These are phyloP conservation scores for Logfia minima DNA, from an alignment of 129 eudicot species.

Conservation along the genomic window DNA sequence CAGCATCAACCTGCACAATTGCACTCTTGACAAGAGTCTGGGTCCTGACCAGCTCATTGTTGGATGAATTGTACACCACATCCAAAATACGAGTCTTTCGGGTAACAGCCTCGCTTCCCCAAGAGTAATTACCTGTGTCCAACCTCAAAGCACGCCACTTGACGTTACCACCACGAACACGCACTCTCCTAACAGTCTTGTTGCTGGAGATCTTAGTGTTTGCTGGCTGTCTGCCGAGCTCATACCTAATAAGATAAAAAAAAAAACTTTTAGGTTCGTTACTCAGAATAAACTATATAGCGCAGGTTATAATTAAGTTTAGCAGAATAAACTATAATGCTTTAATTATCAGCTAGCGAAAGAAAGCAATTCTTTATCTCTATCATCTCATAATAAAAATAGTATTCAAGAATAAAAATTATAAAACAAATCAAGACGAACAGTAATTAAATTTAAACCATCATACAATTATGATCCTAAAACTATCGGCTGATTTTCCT, in stretches of 20 bases:
- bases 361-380: no score
- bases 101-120: slow-evolving; percentile 92
- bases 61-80: slow-evolving; percentile 92
- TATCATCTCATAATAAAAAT: no score
- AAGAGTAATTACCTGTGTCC: slow-evolving; percentile 87
- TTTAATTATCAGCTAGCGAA: not conserved
- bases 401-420: no score
- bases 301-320: no score
- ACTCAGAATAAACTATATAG: no score
- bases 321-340: no score
- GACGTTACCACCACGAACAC: slow-evolving; percentile 84
- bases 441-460: no score
- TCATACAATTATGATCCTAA: no score
- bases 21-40: slow-evolving; percentile 85
- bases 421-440: no score
- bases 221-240: slow-evolving; percentile 85
- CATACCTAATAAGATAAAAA: slow-evolving; percentile 45
- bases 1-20: slow-evolving; percentile 84
- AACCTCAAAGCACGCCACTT: slow-evolving; percentile 92
- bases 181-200: slow-evolving; percentile 78
- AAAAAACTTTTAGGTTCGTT: not conserved
- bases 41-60: slow-evolving; percentile 88
- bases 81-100: slow-evolving; percentile 75
- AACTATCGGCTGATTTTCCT: no score
- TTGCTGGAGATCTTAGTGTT: slow-evolving; percentile 73